These are phyloP conservation scores for Pythium aphanidermatum DNA, from an alignment of 352 stramenopile species.

Conservation along the genomic window DNA sequence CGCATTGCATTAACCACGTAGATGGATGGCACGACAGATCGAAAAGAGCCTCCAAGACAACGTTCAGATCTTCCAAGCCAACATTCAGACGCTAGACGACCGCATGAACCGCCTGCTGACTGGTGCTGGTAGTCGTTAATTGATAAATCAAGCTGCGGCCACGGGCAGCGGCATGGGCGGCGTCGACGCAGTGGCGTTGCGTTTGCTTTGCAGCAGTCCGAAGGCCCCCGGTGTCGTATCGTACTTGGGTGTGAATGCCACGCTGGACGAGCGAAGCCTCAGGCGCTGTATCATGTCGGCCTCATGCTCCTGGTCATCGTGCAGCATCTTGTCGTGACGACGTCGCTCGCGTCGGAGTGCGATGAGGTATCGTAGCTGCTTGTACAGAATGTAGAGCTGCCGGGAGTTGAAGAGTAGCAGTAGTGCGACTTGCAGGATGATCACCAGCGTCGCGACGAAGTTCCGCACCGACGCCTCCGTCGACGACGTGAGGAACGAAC, in stretches of 20 bases:
- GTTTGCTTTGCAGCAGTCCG: conserved; percentile 27
- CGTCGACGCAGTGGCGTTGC: conserved; percentile 21
- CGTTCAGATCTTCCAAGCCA: conserved; percentile 68
- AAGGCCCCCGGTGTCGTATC: conserved; percentile 25
- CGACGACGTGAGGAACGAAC: conserved; percentile 54
- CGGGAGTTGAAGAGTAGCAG: conserved; percentile 72
- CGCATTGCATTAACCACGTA: neutral
- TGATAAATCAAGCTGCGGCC: conserved; percentile 8
- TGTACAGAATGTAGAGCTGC: conserved; percentile 73
- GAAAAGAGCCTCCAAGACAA: conserved; percentile 69
- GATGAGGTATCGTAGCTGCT: conserved; percentile 66
- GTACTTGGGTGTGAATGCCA: conserved; percentile 30
- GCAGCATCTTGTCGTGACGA: conserved; percentile 20
- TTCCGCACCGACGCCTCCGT: conserved; percentile 40
- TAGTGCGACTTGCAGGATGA: conserved; percentile 55
- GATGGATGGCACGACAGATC: conserved; percentile 42
- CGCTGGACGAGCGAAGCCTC: conserved; percentile 13
- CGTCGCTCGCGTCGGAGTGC: conserved; percentile 33
- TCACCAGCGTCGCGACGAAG: conserved; percentile 55
- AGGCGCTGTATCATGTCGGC: neutral
- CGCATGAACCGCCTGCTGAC: conserved; percentile 38
- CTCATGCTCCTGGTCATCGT: conserved; percentile 26
- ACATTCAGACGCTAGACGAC: conserved; percentile 69
- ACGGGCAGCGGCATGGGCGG: conserved; percentile 12
- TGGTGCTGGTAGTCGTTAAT: neutral